A percentile compares a stretch with the other conserved stretches of the same genome.
Evolutionary conservation across 768 basidiomycete genomes (phyloP).

Genomic region (Leucogyrophana mollusca): DNA sequence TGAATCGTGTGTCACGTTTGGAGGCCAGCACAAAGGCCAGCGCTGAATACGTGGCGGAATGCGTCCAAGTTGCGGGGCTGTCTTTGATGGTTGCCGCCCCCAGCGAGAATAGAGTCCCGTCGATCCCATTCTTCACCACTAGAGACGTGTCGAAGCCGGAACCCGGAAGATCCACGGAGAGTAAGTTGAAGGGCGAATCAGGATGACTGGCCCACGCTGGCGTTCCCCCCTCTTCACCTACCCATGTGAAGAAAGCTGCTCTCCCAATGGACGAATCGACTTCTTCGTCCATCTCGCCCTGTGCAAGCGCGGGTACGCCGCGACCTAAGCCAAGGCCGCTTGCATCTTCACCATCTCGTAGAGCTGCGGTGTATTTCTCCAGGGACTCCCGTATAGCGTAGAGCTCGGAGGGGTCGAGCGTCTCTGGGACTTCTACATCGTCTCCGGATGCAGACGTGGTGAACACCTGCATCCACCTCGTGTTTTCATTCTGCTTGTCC

Average conservation of each 20-base stretch:
- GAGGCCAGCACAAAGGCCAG: constrained; percentile 93
- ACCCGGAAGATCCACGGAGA: constrained; percentile 76
- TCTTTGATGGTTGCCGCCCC: constrained; percentile 22
- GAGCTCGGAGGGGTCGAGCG: constrained; percentile 82
- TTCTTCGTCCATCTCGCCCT: constrained; percentile 91
- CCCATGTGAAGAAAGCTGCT: constrained; percentile 64
- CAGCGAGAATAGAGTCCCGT: constrained; percentile 64
- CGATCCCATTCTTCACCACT: constrained; percentile 69
- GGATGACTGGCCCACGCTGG: constrained; percentile 42
- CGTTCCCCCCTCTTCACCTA: constrained; percentile 47
- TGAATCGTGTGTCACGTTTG: constrained; percentile 87
- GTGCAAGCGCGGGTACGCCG: constrained; percentile 76
- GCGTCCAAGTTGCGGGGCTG: constrained; percentile 55
- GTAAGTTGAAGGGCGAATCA: constrained; percentile 44
- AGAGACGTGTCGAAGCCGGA: constrained; percentile 35
- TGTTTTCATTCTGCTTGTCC: constrained; percentile 81
- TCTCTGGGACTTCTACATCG: constrained; percentile 79
- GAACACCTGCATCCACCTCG: constrained; percentile 88
- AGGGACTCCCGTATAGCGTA: constrained; percentile 75
- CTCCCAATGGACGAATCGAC: constrained; percentile 76
- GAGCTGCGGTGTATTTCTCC: constrained; percentile 78
- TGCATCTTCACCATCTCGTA: constrained; percentile 56
- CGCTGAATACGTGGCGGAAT: constrained; percentile 83
- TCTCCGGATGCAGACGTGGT: constrained; percentile 42
- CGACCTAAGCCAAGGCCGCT: constrained; percentile 63